Conservation (phyloP, 306 rosid species). For the Ormosia emarginata region DNA sequence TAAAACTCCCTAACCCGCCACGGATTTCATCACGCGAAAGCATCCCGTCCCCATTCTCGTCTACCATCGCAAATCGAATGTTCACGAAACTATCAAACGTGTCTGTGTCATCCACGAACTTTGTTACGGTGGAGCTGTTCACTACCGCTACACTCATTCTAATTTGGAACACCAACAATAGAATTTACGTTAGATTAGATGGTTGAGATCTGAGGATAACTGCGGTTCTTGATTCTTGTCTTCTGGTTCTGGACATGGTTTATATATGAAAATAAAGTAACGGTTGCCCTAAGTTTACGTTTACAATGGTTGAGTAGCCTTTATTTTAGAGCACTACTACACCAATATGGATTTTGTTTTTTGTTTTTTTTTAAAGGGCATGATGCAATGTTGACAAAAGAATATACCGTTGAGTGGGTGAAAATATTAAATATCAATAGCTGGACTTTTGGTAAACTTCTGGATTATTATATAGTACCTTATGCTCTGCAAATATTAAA, state of each 20-base stretch:
- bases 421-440: background rate
- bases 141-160: slow-evolving; percentile 43
- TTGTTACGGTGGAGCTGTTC: slow-evolving; percentile 36
- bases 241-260: background rate
- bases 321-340: slow-evolving; percentile 13
- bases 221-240: background rate
- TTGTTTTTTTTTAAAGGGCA: background rate
- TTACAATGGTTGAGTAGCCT: slow-evolving; percentile 29
- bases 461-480: no score
- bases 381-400: background rate
- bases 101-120: slow-evolving; percentile 32
- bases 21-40: slow-evolving; percentile 45
- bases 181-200: background rate
- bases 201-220: background rate
- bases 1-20: slow-evolving; percentile 21
- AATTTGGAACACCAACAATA: background rate
- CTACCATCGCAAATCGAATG: slow-evolving; percentile 37
- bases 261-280: background rate
- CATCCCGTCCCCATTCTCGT: slow-evolving; percentile 38
- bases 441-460: no score
- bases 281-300: slow-evolving; percentile 34
- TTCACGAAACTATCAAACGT: slow-evolving; percentile 40
- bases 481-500: no score
- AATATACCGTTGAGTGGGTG: background rate
- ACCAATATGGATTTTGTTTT: background rate